These are phyloP conservation scores for Cutaneotrichosporon spelunceum DNA, from an alignment of 1,284 basidiomycete genomes.

Conservation along the genomic window DNA sequence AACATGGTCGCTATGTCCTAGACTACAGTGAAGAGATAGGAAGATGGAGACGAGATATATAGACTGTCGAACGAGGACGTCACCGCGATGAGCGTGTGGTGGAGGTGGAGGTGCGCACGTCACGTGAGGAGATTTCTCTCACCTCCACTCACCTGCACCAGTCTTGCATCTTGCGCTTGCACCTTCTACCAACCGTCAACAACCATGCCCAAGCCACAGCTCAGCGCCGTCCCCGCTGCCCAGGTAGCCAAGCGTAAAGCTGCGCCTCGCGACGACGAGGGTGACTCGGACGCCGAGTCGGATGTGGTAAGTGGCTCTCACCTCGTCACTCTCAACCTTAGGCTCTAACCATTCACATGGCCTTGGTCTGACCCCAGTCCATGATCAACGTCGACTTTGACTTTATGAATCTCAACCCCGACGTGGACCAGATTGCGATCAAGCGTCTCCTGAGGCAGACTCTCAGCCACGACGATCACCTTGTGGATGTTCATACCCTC, in stretches of 20 bases:
- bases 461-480: conserved; percentile 73
- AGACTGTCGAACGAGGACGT: not conserved
- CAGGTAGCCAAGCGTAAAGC: conserved; percentile 39
- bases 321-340: not conserved
- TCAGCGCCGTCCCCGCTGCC: conserved; percentile 21
- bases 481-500: conserved; percentile 66
- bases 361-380: conserved; percentile 49
- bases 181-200: not conserved
- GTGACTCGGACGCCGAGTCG: conserved; percentile 40
- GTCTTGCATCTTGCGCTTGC: not conserved
- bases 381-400: conserved; percentile 85
- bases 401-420: conserved; percentile 79
- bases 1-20: conserved; percentile 27
- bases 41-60: not conserved
- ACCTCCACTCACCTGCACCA: not conserved
- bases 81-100: not conserved
- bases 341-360: not conserved
- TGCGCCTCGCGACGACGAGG: conserved; percentile 43
- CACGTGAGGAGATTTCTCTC: not conserved
- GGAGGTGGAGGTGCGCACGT: not conserved
- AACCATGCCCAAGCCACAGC: conserved; percentile 24
- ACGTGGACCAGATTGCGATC: conserved; percentile 78
- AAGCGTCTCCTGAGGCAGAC: conserved; percentile 76
- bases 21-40: not conserved
- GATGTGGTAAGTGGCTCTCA: conserved; percentile 38